Conservation (phyloP, 495 filamentous ascomycete species). For the Rhizodiscina lignyota region DNA sequence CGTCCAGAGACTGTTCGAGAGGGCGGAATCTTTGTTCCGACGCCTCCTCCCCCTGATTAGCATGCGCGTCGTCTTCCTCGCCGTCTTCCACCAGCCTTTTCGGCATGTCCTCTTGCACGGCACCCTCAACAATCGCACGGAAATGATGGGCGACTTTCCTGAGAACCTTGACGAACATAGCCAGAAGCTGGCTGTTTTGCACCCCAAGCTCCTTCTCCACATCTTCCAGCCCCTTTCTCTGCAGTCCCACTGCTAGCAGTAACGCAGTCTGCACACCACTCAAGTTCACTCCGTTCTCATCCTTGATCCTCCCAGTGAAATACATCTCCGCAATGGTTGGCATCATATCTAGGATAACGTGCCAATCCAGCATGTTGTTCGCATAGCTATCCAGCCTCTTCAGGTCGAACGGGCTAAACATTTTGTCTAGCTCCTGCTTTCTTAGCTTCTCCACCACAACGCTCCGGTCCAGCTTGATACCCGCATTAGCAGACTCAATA, state of each 20-base stretch:
- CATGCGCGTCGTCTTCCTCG: constrained; percentile 40
- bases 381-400: constrained; percentile 90
- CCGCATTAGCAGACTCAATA: constrained; percentile 64
- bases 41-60: constrained; percentile 1
- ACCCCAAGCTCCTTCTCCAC: constrained; percentile 67
- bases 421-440: constrained; percentile 54
- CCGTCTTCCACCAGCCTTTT: constrained; percentile 36
- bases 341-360: constrained; percentile 88
- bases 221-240: constrained; percentile 68
- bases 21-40: constrained; percentile 34
- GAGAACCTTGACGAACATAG: constrained; percentile 93
- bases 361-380: constrained; percentile 93
- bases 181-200: constrained; percentile 62
- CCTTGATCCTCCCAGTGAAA: constrained; percentile 59
- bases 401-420: constrained; percentile 80
- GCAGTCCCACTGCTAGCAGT: constrained; percentile 74
- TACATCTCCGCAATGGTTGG: constrained; percentile 64
- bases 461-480: constrained; percentile 35
- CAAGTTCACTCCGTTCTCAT: constrained; percentile 37
- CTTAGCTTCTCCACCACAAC: constrained; percentile 29
- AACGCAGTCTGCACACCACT: constrained; percentile 70
- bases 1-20: constrained; percentile 54
- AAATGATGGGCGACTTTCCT: constrained; percentile 71
- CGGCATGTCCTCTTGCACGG: constrained; percentile 55
- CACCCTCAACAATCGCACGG: constrained; percentile 53